phyloP scores from a whole-genome alignment of 352 stramenopile species.

The Globisporangium ultimum region DNA sequence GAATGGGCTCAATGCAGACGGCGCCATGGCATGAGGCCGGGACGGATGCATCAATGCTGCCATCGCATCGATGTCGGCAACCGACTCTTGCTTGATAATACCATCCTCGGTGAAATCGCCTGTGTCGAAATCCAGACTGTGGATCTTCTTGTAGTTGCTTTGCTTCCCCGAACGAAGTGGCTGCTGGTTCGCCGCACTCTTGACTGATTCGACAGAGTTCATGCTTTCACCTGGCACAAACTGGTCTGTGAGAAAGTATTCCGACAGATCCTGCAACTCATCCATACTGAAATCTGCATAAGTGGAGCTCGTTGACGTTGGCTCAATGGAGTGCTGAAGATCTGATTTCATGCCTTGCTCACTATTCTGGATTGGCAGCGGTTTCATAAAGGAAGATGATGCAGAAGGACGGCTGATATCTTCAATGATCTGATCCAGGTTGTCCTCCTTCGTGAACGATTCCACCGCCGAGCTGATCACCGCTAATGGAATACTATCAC shows the following conservation, averaged over 20 bases:
- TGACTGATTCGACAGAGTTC: not conserved
- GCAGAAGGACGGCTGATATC: conserved; percentile 62
- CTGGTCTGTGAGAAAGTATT: conserved; percentile 69
- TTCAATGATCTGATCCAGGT: conserved; percentile 75
- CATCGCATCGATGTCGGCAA: conserved; percentile 47
- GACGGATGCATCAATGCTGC: conserved; percentile 44
- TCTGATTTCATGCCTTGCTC: conserved; percentile 20
- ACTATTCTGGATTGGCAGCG: conserved; percentile 24
- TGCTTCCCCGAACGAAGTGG: conserved; percentile 13
- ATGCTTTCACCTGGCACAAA: conserved; percentile 19
- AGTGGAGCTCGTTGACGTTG: conserved; percentile 34
- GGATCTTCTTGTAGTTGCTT: conserved; percentile 57
- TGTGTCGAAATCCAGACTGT: conserved; percentile 73
- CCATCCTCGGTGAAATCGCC: conserved; percentile 24
- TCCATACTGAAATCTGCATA: conserved; percentile 63
- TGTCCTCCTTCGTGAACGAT: conserved; percentile 72
- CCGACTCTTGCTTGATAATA: conserved; percentile 38
- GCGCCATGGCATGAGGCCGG: conserved; percentile 15
- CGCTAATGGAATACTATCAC: conserved; percentile 66
- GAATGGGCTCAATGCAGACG: conserved; percentile 21
- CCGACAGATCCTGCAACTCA: conserved; percentile 70
- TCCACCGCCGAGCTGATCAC: conserved; percentile 63
- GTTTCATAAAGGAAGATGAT: conserved; percentile 40
- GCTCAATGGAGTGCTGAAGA: conserved; percentile 22
- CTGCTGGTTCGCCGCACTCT: not conserved